These are phyloP conservation scores for Tricholoma sp. DNA, from an alignment of 768 basidiomycete genomes.

Conservation along the genomic window DNA sequence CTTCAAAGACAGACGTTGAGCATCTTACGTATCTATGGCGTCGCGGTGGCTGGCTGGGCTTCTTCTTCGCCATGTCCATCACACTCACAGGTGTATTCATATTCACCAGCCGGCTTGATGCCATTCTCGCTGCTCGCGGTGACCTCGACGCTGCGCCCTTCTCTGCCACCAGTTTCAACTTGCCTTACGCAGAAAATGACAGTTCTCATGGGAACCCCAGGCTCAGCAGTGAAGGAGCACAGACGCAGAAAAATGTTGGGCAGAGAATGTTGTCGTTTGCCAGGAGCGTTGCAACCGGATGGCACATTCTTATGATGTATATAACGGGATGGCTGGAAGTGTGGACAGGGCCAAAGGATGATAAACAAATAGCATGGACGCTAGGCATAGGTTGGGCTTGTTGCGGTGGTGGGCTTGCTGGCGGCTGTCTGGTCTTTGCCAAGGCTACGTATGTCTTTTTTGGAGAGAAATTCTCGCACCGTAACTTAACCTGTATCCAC, in stretches of 20 bases:
- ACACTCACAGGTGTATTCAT: slow-evolving; percentile 62
- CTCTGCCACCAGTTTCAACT: slow-evolving; percentile 24
- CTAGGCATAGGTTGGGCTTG: slow-evolving; percentile 94
- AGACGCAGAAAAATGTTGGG: neutral
- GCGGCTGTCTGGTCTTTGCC: slow-evolving; percentile 81
- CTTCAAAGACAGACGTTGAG: slow-evolving; percentile 62
- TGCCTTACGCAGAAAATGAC: neutral
- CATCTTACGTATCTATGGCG: slow-evolving; percentile 84
- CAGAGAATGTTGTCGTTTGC: slow-evolving; percentile 9
- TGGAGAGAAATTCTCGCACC: neutral
- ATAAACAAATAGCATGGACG: slow-evolving; percentile 84
- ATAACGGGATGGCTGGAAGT: slow-evolving; percentile 60
- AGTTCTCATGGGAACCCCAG: neutral
- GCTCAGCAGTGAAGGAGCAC: neutral
- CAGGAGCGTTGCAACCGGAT: slow-evolving; percentile 31
- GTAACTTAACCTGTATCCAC: neutral
- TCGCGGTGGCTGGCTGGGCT: slow-evolving; percentile 84
- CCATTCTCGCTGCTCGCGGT: slow-evolving; percentile 61
- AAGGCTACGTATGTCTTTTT: slow-evolving; percentile 52
- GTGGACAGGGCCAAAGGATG: slow-evolving; percentile 76
- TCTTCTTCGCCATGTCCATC: slow-evolving; percentile 76
- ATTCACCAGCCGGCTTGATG: slow-evolving; percentile 68
- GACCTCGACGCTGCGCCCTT: slow-evolving; percentile 64
- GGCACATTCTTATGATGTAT: slow-evolving; percentile 45
- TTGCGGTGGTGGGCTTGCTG: slow-evolving; percentile 85